Evolutionary conservation across 1,284 basidiomycete species (phyloP), one percentile per base, ranked within the genome.

Genomic region (Peniophora sp.): DNA sequence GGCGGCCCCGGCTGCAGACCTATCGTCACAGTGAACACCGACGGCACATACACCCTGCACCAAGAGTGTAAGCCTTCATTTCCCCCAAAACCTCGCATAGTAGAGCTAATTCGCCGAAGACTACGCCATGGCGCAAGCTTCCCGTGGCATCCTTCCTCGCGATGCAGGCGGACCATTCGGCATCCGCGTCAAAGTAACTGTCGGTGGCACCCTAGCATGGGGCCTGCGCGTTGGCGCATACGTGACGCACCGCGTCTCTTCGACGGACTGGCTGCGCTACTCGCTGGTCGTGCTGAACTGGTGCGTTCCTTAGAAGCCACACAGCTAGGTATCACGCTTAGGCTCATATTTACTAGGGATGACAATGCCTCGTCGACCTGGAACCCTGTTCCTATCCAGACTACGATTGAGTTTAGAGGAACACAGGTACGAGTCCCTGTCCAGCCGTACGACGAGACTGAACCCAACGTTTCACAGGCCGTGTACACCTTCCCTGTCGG

Each of bases 121-220:
- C 65, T 89, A 85, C 54, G 65, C 80, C 0, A 83, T 88, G 78
- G 84, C 83, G 1, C 85, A 89, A 52, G 80, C 80, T 0, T 83
- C 82, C 19, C 85, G 85, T 59, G 86, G 83, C 0, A 75, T 85
- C 55, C 68, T 84, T 17, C 87, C 86, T 0, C 77, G 78, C 49
- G 86, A 89, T 49, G 59, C 61, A 0, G 81, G 78, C 2, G 86
- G 87, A 1, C 82, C 85, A 0, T 86, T 72, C 58, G 87, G 79
- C 9, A 70, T 82, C 59, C 75, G 87, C 11, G 81, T 89, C 49
- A 78, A 75, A 2, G 78, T 82, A 3, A 73, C 73, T 25, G 77
- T 88, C 2, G 72, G 73, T 16, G 86, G 86, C 0, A 65, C 57
- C 9, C 66, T 78, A 35, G 69, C 65, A 57, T 84, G 78, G 81